These are phyloP conservation scores for Naematelia aurantialba DNA, from an alignment of 768 basidiomycete genomes.

Conservation along the genomic window DNA sequence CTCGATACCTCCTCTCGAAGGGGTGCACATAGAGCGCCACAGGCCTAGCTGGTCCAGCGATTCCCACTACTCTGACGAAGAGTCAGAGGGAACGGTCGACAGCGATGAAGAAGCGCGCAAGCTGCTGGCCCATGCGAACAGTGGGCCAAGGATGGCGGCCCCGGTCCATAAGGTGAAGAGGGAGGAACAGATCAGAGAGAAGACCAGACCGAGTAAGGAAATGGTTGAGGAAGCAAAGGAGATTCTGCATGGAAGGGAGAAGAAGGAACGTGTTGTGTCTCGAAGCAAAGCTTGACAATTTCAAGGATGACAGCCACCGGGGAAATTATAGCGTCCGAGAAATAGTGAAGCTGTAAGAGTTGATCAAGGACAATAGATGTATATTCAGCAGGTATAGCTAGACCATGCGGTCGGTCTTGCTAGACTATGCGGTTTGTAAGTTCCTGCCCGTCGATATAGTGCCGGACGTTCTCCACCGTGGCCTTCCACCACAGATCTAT, in stretches of 20 bases:
- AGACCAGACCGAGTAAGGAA: conserved; percentile 6
- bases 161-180: conserved; percentile 1
- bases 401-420: no score
- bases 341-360: no score
- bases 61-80: conserved; percentile 15
- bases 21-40: neutral
- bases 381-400: no score
- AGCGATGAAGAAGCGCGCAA: conserved; percentile 18
- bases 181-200: conserved; percentile 10
- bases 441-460: neutral
- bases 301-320: no score
- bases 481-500: conserved; percentile 16
- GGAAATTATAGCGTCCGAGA: no score
- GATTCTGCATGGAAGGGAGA: neutral
- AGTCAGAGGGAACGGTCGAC: conserved; percentile 15
- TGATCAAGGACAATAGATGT: no score
- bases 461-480: conserved; percentile 12
- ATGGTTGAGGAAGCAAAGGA: neutral
- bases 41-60: conserved; percentile 6
- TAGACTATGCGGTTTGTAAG: no score
- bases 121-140: conserved; percentile 21
- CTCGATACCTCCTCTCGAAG: neutral
- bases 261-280: neutral
- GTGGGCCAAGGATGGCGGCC: conserved; percentile 12
- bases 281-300: no score